A percentile compares a stretch with the other conserved stretches of the same genome.
Evolutionary conservation across 257 asterid genomes (phyloP).

Genomic region (Prunella vulgaris): DNA sequence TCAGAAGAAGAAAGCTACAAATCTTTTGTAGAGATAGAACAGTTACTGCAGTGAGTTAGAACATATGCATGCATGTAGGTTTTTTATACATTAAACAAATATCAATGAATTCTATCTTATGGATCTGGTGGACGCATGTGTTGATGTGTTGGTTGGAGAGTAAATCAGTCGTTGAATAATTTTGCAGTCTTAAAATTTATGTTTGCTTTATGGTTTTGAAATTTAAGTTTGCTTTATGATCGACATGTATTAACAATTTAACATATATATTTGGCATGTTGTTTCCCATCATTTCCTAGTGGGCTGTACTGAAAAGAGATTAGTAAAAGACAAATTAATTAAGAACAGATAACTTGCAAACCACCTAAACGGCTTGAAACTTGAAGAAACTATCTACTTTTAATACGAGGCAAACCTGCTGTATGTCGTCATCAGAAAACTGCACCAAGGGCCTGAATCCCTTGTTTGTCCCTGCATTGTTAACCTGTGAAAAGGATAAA

Average conservation of each 20-base stretch:
- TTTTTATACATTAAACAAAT: background rate
- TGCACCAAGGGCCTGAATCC: slow-evolving; percentile 95
- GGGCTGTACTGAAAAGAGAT: background rate
- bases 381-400: no score
- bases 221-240: background rate
- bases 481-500: slow-evolving; percentile 49
- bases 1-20: background rate
- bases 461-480: slow-evolving; percentile 96
- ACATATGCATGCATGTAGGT: background rate
- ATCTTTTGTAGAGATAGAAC: background rate
- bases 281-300: background rate
- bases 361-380: background rate
- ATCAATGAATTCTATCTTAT: background rate
- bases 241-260: background rate
- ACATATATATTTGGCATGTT: background rate
- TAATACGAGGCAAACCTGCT: slow-evolving; percentile 50
- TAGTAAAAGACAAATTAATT: background rate
- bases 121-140: background rate
- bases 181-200: background rate
- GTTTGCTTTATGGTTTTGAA: background rate
- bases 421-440: slow-evolving; percentile 75
- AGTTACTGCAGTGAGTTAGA: background rate
- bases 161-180: background rate
- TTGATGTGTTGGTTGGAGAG: background rate
- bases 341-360: background rate